Evolutionary conservation across 805 yeast species (phyloP), one percentile per base, ranked within the genome.

Genomic region (Brettanomyces naardenensis): DNA sequence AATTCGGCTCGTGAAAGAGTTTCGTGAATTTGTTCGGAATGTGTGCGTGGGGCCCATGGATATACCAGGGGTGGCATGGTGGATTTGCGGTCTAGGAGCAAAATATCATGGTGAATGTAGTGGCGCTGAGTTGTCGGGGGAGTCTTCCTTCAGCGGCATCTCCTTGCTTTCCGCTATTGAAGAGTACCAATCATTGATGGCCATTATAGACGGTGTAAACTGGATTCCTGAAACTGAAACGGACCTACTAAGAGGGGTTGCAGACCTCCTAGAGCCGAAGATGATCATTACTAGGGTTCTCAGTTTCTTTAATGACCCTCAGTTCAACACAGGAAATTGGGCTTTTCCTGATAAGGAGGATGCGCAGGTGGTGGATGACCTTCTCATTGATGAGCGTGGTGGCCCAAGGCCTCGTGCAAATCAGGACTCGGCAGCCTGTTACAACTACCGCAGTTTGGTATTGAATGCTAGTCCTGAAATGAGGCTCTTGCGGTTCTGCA

Each of bases 381-480:
- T 34, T 23, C 19, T 34, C 27, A 19, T 17, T 11, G 31, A 34
- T 10, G 15, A 19, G 14, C 23, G 21, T 13, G 15, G 21, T 31
- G 21, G 15, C 14, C n/a, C 23, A 5, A 15, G n/a, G 25, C 7
- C 14, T 6, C 15, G 14, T 3, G 15, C n/a, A 6, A 13, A 19
- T 15, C 7, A 6, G 10, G 25, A 6, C 14, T 14, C 27, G 2
- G n/a, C 26, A 5, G 4, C 17, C 13, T 3, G 10, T 13, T 33
- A 33, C 15, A 33, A 33, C 28, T 33, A 33, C 36, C 9, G 13
- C 5, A 20, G 13, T 14, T 21, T 33, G 18, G 10, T 18, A 11
- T 14, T 11, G 15, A 4, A 21, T 26, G 29, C 36, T 21, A 14
- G 29, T 14, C 13, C 19, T 5, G 58, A 52, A 18, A 47, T 46